Conservation (phyloP, 768 basidiomycete genomes). For the Rhodotorula paludigena region DNA sequence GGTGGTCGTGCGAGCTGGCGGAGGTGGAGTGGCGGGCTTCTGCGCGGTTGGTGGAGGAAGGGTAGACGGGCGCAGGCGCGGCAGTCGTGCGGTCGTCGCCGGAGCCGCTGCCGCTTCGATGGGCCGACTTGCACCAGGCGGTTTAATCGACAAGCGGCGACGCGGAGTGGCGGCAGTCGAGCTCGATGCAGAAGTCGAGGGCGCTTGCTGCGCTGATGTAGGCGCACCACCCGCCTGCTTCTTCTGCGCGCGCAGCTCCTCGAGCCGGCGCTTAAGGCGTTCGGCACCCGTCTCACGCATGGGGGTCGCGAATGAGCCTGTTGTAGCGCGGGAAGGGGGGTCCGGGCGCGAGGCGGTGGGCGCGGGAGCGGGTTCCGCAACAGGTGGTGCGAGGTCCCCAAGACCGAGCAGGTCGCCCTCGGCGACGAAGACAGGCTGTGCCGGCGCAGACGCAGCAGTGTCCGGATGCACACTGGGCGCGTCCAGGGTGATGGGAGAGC, state of each 20-base stretch:
- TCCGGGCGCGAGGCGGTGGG: too few relatives aligned
- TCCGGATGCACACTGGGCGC: too few relatives aligned
- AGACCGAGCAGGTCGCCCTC: slow-evolving; percentile 18
- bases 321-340: neutral
- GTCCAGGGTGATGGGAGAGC: neutral
- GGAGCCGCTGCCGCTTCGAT: neutral
- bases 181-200: neutral
- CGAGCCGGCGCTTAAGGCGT: slow-evolving; percentile 14
- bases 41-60: too few relatives aligned
- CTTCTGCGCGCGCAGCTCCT: slow-evolving; percentile 14
- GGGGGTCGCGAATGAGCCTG: neutral
- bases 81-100: neutral
- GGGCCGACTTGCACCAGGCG: neutral
- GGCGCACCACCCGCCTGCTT: neutral
- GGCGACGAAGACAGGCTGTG: neutral
- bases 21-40: neutral
- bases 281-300: slow-evolving; percentile 7
- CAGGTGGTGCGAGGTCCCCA: neutral
- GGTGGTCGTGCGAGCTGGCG: neutral
- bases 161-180: neutral
- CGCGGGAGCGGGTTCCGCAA: neutral
- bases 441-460: neutral
- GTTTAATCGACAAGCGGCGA: neutral
- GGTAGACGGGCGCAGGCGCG: neutral
- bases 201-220: neutral